A percentile compares a stretch with the other conserved stretches of the same genome.
Evolutionary conservation across 805 yeast species (phyloP).

Genomic region (Ogataea henricii): DNA sequence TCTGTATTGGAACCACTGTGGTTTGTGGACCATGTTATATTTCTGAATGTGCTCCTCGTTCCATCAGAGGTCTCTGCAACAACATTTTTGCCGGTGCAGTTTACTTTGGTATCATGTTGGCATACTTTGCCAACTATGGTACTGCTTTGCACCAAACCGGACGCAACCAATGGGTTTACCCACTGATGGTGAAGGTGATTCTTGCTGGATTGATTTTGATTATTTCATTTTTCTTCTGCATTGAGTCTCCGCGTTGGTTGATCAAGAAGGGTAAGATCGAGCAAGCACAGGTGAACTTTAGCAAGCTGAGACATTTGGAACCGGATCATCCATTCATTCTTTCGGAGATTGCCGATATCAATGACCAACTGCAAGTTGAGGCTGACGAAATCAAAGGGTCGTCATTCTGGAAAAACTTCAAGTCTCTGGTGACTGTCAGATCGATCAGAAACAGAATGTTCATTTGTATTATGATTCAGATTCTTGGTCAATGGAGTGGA

Average conservation of each 20-base stretch:
- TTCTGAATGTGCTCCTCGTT: constrained; percentile 54
- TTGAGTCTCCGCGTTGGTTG: constrained; percentile 56
- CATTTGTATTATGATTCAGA: constrained; percentile 44
- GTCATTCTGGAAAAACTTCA: constrained; percentile 29
- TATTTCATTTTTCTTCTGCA: constrained; percentile 43
- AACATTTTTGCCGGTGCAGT: constrained; percentile 61
- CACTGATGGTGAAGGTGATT: constrained; percentile 49
- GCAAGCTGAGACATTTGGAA: constrained; percentile 46
- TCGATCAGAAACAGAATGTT: constrained; percentile 49
- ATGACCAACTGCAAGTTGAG: constrained; percentile 44
- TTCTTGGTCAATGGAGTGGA: constrained; percentile 62
- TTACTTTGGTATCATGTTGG: constrained; percentile 53
- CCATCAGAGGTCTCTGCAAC: constrained; percentile 53
- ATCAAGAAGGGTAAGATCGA: constrained; percentile 44
- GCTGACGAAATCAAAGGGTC: constrained; percentile 24
- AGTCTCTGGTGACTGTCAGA: constrained; percentile 39
- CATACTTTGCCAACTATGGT: constrained; percentile 54
- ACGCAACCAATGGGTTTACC: constrained; percentile 53
- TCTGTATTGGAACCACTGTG: constrained; percentile 56
- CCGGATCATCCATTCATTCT: constrained; percentile 50
- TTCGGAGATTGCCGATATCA: constrained; percentile 52
- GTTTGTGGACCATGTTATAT: constrained; percentile 57
- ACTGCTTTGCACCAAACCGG: constrained; percentile 44
- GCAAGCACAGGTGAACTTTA: constrained; percentile 41
- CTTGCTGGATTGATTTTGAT: constrained; percentile 48